These are phyloP conservation scores for Chloris gayana DNA, from an alignment of 176 grass and related monocot species.

Conservation along the genomic window DNA sequence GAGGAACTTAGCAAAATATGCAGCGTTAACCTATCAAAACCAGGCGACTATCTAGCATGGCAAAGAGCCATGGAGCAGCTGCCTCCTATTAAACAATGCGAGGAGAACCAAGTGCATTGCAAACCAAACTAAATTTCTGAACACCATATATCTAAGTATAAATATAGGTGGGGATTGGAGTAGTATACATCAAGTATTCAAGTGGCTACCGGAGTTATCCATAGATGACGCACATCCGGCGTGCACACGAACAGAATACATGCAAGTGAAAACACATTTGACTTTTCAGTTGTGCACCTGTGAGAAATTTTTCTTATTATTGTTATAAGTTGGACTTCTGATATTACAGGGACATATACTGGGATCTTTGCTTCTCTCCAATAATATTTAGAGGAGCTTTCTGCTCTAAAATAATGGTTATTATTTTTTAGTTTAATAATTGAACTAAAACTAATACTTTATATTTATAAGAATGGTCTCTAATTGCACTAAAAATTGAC, in stretches of 20 bases:
- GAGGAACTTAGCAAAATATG: conserved; percentile 1
- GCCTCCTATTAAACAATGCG: conserved; percentile 22
- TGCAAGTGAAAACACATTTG: not conserved
- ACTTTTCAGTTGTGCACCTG: conserved; percentile 17
- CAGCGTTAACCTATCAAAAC: not conserved
- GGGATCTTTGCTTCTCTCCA: too few relatives aligned
- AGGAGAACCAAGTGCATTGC: not conserved
- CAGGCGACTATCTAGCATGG: not conserved
- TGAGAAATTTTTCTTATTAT: not conserved
- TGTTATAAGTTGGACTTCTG: too few relatives aligned
- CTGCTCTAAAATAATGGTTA: too few relatives aligned
- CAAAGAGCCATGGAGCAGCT: not conserved
- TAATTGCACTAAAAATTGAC: too few relatives aligned
- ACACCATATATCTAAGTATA: not conserved
- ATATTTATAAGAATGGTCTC: too few relatives aligned
- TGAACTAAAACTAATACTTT: too few relatives aligned
- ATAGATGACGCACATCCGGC: conserved; percentile 26
- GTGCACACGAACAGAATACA: not conserved
- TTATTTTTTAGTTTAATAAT: too few relatives aligned
- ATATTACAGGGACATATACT: too few relatives aligned
- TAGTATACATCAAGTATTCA: not conserved
- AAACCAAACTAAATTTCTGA: not conserved
- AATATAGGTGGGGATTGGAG: too few relatives aligned
- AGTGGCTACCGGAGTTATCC: not conserved
- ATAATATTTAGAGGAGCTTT: too few relatives aligned